A percentile compares a stretch with the other conserved stretches of the same genome.
phyloP scores from a whole-genome alignment of 192 early-diverging fungal species.

The Phlyctochytrium bullatum region DNA sequence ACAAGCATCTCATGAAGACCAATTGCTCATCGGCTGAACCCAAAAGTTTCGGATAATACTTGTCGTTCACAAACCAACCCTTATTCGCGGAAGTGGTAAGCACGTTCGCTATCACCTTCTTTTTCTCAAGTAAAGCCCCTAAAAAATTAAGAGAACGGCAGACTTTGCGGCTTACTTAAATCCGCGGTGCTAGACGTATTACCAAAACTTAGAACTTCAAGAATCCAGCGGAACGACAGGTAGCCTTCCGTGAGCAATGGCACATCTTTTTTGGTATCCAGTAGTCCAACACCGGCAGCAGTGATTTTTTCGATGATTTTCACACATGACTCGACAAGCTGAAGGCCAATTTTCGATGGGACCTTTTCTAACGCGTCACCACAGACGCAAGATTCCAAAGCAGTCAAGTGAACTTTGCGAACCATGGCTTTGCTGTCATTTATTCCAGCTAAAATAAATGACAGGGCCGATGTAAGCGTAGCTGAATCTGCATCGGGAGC shows the following conservation, averaged over 20 bases:
- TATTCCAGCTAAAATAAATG: slow-evolving; percentile 50
- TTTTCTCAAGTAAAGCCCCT: slow-evolving; percentile 39
- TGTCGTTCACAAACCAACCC: slow-evolving; percentile 80
- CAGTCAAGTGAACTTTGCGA: slow-evolving; percentile 64
- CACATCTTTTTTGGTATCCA: slow-evolving; percentile 52
- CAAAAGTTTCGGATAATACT: slow-evolving; percentile 72
- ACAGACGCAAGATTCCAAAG: slow-evolving; percentile 34
- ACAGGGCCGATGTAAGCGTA: slow-evolving; percentile 23
- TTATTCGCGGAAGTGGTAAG: slow-evolving; percentile 27
- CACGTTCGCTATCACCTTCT: slow-evolving; percentile 34
- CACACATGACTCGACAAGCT: slow-evolving; percentile 52
- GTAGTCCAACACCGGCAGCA: slow-evolving; percentile 35
- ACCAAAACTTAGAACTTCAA: slow-evolving; percentile 13
- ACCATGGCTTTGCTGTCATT: slow-evolving; percentile 56
- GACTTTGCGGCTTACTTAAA: not conserved
- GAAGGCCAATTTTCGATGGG: slow-evolving; percentile 19
- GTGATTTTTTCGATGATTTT: slow-evolving; percentile 44
- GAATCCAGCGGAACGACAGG: slow-evolving; percentile 30
- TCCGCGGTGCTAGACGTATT: not conserved
- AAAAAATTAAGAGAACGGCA: slow-evolving; percentile 1
- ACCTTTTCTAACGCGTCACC: slow-evolving; percentile 46
- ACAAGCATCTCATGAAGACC: slow-evolving; percentile 56
- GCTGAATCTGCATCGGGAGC: slow-evolving; percentile 23
- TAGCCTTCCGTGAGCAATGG: slow-evolving; percentile 43
- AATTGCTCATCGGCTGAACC: slow-evolving; percentile 64